These are phyloP conservation scores for Westerdykella aurantiaca DNA, from an alignment of 2,329 filamentous ascomycete genomes.

Conservation along the genomic window DNA sequence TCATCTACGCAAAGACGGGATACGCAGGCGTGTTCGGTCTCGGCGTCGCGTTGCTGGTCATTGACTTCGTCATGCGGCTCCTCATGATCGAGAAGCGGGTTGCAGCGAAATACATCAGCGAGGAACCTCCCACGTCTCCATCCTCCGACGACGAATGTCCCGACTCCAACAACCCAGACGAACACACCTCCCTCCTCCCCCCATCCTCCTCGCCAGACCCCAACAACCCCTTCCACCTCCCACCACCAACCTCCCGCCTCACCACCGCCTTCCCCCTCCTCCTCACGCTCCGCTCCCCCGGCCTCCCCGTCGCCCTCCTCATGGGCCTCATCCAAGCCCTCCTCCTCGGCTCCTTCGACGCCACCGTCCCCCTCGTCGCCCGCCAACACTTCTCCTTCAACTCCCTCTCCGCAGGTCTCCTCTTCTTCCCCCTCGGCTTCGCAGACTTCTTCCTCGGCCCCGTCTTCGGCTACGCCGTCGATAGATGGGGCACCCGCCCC, in stretches of 20 bases:
- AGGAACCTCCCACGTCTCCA: slow-evolving; percentile 6
- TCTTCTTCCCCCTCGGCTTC: slow-evolving; percentile 44
- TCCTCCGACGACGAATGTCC: not conserved
- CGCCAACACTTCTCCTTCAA: slow-evolving; percentile 42
- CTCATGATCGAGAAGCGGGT: slow-evolving; percentile 59
- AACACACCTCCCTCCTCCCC: slow-evolving; percentile 21
- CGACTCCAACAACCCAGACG: slow-evolving; percentile 15
- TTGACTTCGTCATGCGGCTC: slow-evolving; percentile 57
- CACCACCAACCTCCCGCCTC: slow-evolving; percentile 36
- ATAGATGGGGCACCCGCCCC: slow-evolving; percentile 42
- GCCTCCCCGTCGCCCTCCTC: slow-evolving; percentile 29
- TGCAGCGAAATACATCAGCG: slow-evolving; percentile 41
- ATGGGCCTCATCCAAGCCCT: slow-evolving; percentile 29
- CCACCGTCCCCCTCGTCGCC: slow-evolving; percentile 44
- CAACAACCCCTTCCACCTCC: slow-evolving; percentile 37
- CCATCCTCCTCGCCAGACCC: not conserved
- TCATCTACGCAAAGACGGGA: slow-evolving; percentile 55
- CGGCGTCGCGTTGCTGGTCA: slow-evolving; percentile 47
- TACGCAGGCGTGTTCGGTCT: slow-evolving; percentile 55
- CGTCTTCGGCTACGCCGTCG: slow-evolving; percentile 44
- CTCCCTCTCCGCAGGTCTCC: slow-evolving; percentile 40
- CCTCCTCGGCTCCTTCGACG: slow-evolving; percentile 43
- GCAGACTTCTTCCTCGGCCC: slow-evolving; percentile 44
- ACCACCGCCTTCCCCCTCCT: slow-evolving; percentile 46
- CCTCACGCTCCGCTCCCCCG: slow-evolving; percentile 33